Evolutionary conservation across 1,139 yeast genomes (phyloP).

Genomic region (Taphrina confusa): DNA sequence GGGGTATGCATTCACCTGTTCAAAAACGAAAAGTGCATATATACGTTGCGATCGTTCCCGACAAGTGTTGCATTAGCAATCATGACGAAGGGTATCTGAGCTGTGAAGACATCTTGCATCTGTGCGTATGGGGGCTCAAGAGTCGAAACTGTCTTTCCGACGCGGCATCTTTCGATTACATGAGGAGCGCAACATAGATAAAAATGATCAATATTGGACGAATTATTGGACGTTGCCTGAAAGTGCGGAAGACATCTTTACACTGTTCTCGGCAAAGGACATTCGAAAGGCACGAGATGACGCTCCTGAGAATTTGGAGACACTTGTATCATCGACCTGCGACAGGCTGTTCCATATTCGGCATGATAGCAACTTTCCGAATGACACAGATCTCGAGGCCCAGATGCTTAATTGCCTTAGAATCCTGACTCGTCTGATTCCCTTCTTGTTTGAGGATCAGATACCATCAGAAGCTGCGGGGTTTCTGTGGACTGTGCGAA

Average conservation of each 20-base stretch:
- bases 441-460: conserved; percentile 61
- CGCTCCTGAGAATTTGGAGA: conserved; percentile 59
- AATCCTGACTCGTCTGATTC: conserved; percentile 64
- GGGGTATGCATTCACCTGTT: too few relatives aligned
- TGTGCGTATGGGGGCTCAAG: conserved; percentile 71
- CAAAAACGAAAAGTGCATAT: too few relatives aligned
- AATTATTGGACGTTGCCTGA: conserved; percentile 54
- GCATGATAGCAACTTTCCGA: conserved; percentile 44
- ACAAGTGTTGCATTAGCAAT: too few relatives aligned
- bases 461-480: conserved; percentile 48
- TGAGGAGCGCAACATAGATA: conserved; percentile 54
- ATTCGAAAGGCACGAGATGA: conserved; percentile 61
- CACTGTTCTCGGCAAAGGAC: conserved; percentile 59
- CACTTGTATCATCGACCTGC: conserved; percentile 54
- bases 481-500: conserved; percentile 52
- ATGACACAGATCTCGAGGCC: conserved; percentile 42
- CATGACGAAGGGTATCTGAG: too few relatives aligned
- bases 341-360: conserved; percentile 47
- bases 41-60: too few relatives aligned
- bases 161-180: conserved; percentile 65
- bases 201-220: conserved; percentile 59
- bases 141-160: conserved; percentile 63
- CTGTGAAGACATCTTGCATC: too few relatives aligned
- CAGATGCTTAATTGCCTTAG: conserved; percentile 63
- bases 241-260: conserved; percentile 58